Evolutionary conservation across 2,329 filamentous ascomycete species (phyloP).

Genomic region (Myrmaecium sp.): DNA sequence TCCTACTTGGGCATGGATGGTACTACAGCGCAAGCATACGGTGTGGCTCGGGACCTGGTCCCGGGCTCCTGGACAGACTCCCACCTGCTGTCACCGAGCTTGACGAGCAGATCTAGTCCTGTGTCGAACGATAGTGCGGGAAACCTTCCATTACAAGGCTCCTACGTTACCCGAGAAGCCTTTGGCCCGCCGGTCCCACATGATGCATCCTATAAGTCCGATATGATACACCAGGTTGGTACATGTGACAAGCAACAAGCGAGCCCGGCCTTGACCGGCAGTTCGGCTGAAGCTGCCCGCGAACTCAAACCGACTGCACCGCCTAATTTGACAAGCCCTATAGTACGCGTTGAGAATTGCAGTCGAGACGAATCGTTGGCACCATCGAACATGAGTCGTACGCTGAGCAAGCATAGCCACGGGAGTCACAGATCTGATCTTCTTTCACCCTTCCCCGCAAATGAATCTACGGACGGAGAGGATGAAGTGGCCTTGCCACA

Average conservation of each 20-base stretch:
- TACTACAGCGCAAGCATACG: no score
- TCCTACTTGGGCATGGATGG: no score
- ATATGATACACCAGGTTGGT: no score
- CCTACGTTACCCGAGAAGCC: no score
- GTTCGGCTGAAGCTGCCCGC: conserved; percentile 13
- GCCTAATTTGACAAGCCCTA: conserved; percentile 19
- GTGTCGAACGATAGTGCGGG: conserved; percentile 7
- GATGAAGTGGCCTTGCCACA: conserved; percentile 4
- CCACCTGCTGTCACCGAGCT: conserved; percentile 19
- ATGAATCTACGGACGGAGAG: conserved; percentile 15
- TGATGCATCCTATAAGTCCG: no score
- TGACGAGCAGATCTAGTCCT: conserved; percentile 20
- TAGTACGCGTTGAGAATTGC: conserved; percentile 21
- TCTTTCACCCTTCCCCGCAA: conserved; percentile 19
- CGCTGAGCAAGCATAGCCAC: conserved; percentile 18
- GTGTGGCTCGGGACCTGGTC: no score
- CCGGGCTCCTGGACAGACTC: conserved; percentile 9
- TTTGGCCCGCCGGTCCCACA: no score
- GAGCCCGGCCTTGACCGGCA: conserved; percentile 22
- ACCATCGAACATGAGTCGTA: conserved; percentile 16
- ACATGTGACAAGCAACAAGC: conserved; percentile 15
- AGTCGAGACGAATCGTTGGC: conserved; percentile 18
- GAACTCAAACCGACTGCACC: conserved; percentile 12
- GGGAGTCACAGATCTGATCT: conserved; percentile 18
- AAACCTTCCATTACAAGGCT: conserved; percentile 3